A percentile compares a stretch with the other conserved stretches of the same genome.
Conservation (phyloP, 2,329 filamentous ascomycete species). For the Macrophomina pseudophaseolina region DNA sequence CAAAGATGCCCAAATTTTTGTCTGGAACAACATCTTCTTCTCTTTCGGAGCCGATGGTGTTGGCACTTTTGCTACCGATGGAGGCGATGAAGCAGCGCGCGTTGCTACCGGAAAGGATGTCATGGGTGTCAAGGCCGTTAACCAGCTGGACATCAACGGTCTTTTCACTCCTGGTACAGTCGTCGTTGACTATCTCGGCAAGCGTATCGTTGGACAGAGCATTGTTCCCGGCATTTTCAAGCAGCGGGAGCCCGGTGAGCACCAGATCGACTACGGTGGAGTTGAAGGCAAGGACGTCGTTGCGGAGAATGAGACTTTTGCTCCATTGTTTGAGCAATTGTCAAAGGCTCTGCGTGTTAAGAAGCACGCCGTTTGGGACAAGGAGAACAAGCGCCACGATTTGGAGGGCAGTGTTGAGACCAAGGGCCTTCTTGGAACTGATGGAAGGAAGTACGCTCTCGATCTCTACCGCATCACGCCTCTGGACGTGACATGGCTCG, state of each 20-base stretch:
- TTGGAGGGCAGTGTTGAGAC: conserved; percentile 96
- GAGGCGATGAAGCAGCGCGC: conserved; percentile 92
- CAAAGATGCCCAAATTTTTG: conserved; percentile 94
- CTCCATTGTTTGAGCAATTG: conserved; percentile 82
- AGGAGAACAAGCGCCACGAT: conserved; percentile 87
- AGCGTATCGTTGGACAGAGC: conserved; percentile 95
- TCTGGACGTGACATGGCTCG: conserved; percentile 87
- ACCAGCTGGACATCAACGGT: conserved; percentile 93
- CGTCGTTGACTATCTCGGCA: conserved; percentile 95
- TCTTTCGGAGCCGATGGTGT: conserved; percentile 98
- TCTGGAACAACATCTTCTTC: conserved; percentile 99
- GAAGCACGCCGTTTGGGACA: conserved; percentile 97
- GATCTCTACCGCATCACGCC: conserved; percentile 95
- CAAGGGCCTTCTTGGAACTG: conserved; percentile 95
- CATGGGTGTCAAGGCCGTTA: conserved; percentile 89
- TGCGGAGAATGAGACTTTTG: conserved; percentile 86
- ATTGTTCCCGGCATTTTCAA: conserved; percentile 99
- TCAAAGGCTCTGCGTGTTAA: conserved; percentile 91
- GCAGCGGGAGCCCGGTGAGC: conserved; percentile 94
- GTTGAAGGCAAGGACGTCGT: conserved; percentile 97
- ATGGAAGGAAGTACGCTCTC: conserved; percentile 95
- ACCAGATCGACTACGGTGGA: conserved; percentile 98
- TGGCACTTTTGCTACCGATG: conserved; percentile 94
- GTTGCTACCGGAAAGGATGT: conserved; percentile 98
- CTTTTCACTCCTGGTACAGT: conserved; percentile 96